Conservation (phyloP, 768 basidiomycete species). For the Mycena filopes region DNA sequence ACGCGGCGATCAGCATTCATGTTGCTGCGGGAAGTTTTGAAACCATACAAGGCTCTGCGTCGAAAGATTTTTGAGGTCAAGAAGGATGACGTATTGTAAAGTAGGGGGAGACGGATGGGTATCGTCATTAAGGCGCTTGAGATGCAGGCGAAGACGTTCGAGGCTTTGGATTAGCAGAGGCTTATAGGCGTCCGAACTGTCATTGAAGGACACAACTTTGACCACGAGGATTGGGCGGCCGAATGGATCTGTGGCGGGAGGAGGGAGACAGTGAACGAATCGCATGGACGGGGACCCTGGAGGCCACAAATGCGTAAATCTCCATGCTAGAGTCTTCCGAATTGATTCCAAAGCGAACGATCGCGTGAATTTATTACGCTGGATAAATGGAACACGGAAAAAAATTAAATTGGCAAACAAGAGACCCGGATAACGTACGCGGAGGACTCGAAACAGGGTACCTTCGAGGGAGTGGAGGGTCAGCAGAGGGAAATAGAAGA, state of each 20-base stretch:
- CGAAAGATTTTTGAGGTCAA: constrained; percentile 70
- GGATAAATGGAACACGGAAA: constrained; percentile 20
- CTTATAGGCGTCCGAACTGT: constrained; percentile 51
- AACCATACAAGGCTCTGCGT: constrained; percentile 63
- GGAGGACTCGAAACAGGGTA: constrained; percentile 69
- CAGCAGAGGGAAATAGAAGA: neutral
- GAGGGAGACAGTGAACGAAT: constrained; percentile 66
- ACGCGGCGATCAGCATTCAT: constrained; percentile 27
- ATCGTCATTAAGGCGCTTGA: constrained; percentile 58
- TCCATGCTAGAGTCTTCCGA: constrained; percentile 66
- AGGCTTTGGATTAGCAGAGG: constrained; percentile 57
- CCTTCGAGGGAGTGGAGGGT: constrained; percentile 45
- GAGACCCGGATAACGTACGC: constrained; percentile 54
- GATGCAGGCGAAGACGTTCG: constrained; percentile 68
- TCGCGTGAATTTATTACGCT: constrained; percentile 76
- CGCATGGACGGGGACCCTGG: constrained; percentile 42
- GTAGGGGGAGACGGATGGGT: constrained; percentile 43
- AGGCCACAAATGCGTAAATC: constrained; percentile 57
- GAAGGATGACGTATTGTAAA: constrained; percentile 73
- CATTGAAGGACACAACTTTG: constrained; percentile 54
- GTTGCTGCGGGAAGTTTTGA: constrained; percentile 8
- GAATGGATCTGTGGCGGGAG: constrained; percentile 64
- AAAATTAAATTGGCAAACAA: constrained; percentile 22
- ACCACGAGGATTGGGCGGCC: constrained; percentile 74
- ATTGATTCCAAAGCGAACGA: constrained; percentile 72